Base-by-base conservation (phyloP, 1,284 basidiomycete species). In the Cryptococcus sp. region DNA sequence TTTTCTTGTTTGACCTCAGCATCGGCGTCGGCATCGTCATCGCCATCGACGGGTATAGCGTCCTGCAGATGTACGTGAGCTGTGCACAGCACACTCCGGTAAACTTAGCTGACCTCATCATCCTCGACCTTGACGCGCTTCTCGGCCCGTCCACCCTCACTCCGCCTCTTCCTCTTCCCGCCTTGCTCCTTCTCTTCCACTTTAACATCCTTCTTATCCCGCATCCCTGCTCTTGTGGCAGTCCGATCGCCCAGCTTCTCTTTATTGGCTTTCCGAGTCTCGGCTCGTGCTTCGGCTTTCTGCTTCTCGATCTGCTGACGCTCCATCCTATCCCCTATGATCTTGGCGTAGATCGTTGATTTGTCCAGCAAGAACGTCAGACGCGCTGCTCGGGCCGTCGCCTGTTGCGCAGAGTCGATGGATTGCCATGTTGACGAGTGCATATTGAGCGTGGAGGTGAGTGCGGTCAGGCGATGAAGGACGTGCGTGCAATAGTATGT, bases 311-410 rank as follows among this genome's bases (percentile, higher is more conserved):
- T 69, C 42, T 77, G 76, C 56, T 80, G 79, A 7, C 75, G 57
- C 46, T 73, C 78, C 79, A 80, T 80, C 13, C 78, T 72, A 47
- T 80, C 78, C 5, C 75, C 74, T 25, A 80, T 76, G 54, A 79
- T 75, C 56, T 75, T 75, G 52, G 79, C 77, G 57, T 80, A 80
- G 54, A 80, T 73, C 3, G 70, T 68, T 1, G 79, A 80, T 57
- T 80, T 77, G 53, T 79, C 73, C 15, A 78, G 66, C 35, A 80
- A 59, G 63, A 74, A 75, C 10, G 56, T 63, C 17, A 78, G 66
- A 6, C 71, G 66, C 10, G 60, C 51, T 13, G 71, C 70, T 23
- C 74, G 67, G 16, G 68, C 71, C 1, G 58, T 23, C 10, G 69
- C 68, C 76, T 78, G 69, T 38, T 46, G 50, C n/a, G 47, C 19